Evolutionary conservation across 352 stramenopile genomes (phyloP).

Genomic region (Globisporangium apiculatum): DNA sequence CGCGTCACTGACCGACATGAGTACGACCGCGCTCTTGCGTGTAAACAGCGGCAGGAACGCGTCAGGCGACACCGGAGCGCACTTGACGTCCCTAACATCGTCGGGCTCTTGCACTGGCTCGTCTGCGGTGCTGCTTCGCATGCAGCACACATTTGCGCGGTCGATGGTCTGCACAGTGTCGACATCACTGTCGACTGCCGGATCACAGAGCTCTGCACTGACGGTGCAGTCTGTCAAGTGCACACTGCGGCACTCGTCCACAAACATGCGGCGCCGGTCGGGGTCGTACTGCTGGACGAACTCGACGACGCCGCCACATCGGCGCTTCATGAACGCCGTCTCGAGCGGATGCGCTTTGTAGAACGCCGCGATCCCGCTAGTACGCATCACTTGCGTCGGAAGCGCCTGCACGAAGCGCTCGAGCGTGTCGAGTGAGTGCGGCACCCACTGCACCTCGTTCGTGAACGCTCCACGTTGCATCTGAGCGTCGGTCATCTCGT

Average conservation of each 20-base stretch:
- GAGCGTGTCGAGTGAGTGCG: slow-evolving; percentile 1
- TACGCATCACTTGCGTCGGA: background rate
- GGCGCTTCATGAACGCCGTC: slow-evolving; percentile 14
- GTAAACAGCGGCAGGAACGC: background rate
- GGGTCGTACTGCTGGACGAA: slow-evolving; percentile 9
- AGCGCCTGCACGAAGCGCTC: slow-evolving; percentile 2
- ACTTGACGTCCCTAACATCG: background rate
- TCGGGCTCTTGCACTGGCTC: background rate
- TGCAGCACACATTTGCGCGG: no score
- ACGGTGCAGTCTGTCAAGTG: background rate
- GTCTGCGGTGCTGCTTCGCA: no score
- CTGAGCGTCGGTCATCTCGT: slow-evolving; percentile 4
- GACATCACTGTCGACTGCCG: background rate
- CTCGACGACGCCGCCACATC: slow-evolving; percentile 3
- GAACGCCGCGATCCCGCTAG: slow-evolving; percentile 4
- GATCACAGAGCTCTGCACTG: no score
- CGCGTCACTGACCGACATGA: background rate
- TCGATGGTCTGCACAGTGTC: background rate
- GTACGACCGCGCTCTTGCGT: background rate
- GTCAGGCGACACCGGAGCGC: no score
- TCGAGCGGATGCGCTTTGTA: slow-evolving; percentile 7
- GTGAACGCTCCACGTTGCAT: background rate
- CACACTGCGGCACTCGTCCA: background rate
- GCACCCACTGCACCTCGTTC: slow-evolving; percentile 3
- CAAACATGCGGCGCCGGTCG: background rate